Conservation (phyloP, 352 stramenopile genomes). For the Phytophthora kernoviae region DNA sequence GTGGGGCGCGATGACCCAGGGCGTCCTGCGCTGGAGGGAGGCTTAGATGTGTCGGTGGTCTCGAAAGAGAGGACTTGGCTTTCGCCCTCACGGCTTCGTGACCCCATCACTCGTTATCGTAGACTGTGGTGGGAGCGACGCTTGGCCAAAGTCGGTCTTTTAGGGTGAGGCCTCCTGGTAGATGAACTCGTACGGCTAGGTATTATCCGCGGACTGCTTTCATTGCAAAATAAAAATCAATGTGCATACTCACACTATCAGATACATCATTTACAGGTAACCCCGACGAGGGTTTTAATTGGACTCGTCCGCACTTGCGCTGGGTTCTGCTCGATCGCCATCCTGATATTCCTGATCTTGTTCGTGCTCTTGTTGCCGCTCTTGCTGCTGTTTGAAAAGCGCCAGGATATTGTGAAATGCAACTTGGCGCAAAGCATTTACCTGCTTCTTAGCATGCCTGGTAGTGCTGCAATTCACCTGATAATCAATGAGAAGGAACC, state of each 20-base stretch:
- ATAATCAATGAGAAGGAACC: neutral
- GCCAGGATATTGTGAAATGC: conserved; percentile 65
- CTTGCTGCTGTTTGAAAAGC: conserved; percentile 52
- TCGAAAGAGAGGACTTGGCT: conserved; percentile 65
- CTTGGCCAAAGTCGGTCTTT: too few relatives aligned
- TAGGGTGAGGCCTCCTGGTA: too few relatives aligned
- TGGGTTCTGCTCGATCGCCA: neutral
- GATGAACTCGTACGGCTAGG: too few relatives aligned
- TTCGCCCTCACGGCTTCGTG: conserved; percentile 23
- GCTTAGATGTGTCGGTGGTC: conserved; percentile 10
- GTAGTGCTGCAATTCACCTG: conserved; percentile 79
- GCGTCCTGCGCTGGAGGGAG: conserved; percentile 9
- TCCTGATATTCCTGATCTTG: neutral
- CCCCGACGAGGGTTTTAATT: too few relatives aligned
- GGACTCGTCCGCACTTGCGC: too few relatives aligned
- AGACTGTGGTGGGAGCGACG: neutral
- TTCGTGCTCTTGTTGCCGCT: conserved; percentile 7
- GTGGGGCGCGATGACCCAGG: conserved; percentile 28
- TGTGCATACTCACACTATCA: too few relatives aligned
- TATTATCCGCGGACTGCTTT: too few relatives aligned
- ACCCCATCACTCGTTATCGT: conserved; percentile 13
- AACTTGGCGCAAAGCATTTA: conserved; percentile 65
- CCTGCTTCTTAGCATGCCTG: conserved; percentile 68
- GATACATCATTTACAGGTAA: too few relatives aligned
- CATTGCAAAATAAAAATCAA: too few relatives aligned